Evolutionary conservation across 2,329 filamentous ascomycete species (phyloP), one percentile per base, ranked within the genome.

Genomic region (Seiridium unicorne): DNA sequence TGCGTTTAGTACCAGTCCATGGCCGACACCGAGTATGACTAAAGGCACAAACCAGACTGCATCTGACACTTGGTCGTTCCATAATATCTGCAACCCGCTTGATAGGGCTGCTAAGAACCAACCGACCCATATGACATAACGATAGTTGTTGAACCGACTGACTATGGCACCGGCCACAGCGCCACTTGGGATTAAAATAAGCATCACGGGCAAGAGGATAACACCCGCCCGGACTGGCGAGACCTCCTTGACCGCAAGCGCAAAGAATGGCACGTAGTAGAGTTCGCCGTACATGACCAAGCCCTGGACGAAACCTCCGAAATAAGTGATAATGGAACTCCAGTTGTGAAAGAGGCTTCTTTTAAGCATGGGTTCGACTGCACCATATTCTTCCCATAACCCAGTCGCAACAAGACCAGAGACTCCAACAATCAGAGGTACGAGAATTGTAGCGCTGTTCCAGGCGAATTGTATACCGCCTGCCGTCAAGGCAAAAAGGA

Each of bases 1-100:
- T 26, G 65, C 64, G 11, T 67, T 67, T 34, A 67, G 59, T 8
- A 67, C 63, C 44, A 64, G 58, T 18, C 65, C 65, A 51, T 67
- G 64, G 3, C 65, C 65, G 2, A 67, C 34, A 7, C 65, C 65
- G 11, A 62, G 58, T 10, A 64, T 61, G 7, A 63, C 57, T 3
- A 66, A 57, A 5, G 64, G 59, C 2, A 61, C 51, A 8, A 64
- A 57, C 60, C 64, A 65, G 0, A 66, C 64, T 0, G 55, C 55
- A 4, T 63, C 49, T 2, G 65, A 51, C 0, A 64, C 61, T 13
- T 44, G 44, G 5, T 51, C 61, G 11, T 60, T 59, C 65, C 65
- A 67, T 31, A 55, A 51, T 10, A 67, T 56, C 51, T 66, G 48
- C 1, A 67, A 59, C 8, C 65, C 65, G 18, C 58, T 58, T 1